phyloP scores from a whole-genome alignment of 345 rosid genomes.

The Brassica juncea region DNA sequence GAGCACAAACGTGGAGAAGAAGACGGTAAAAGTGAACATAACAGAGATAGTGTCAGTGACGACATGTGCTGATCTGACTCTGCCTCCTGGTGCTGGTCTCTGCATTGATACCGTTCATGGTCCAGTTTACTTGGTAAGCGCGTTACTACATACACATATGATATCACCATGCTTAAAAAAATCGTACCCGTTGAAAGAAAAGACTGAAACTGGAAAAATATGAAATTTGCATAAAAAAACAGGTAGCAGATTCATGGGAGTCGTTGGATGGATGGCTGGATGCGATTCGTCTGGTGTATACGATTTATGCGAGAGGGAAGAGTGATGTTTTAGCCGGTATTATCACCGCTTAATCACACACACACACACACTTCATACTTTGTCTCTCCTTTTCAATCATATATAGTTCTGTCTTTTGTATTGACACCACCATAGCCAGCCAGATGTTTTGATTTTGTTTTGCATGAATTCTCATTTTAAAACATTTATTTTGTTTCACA shows the following conservation, averaged over 20 bases:
- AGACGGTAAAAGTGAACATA: slow-evolving; percentile 64
- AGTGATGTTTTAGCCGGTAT: slow-evolving; percentile 88
- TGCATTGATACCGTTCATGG: slow-evolving; percentile 79
- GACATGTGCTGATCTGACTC: slow-evolving; percentile 86
- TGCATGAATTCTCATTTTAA: slow-evolving; percentile 5
- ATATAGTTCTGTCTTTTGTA: neutral
- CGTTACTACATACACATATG: neutral
- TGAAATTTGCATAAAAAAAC: slow-evolving; percentile 18
- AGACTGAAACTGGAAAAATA: neutral
- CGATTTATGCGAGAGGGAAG: slow-evolving; percentile 89
- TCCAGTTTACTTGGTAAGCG: slow-evolving; percentile 87
- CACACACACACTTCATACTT: neutral
- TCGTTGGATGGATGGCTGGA: slow-evolving; percentile 95
- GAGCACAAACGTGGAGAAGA: slow-evolving; percentile 50
- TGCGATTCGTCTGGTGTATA: slow-evolving; percentile 86
- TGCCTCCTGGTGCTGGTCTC: slow-evolving; percentile 97
- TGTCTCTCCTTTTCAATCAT: neutral
- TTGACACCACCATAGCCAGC: slow-evolving; percentile 7
- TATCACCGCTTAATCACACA: slow-evolving; percentile 53
- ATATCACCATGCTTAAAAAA: neutral
- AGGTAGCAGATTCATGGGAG: slow-evolving; percentile 99
- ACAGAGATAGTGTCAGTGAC: slow-evolving; percentile 83
- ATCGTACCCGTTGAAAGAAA: neutral
- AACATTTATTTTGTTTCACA: neutral
- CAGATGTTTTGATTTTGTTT: neutral